Evolutionary conservation across 176 grass and related monocot species (phyloP), one percentile per base, ranked within the genome.

Genomic region (Chrysopogon serrulatus): DNA sequence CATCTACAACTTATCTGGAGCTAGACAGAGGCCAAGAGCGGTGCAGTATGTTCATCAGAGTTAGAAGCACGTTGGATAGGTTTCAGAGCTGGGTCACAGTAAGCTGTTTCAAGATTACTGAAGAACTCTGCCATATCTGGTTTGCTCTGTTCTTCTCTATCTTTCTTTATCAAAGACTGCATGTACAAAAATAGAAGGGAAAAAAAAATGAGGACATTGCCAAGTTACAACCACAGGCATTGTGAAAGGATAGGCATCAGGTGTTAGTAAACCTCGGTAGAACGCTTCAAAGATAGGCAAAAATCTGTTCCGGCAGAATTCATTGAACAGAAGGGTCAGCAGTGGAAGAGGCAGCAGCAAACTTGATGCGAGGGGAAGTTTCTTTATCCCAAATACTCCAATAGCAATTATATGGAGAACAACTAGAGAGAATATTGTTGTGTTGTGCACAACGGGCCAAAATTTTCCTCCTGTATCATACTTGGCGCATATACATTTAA

Each of bases 401-500:
- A 96, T 87, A 39, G 86, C 79, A 81, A 99, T 83, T 77, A 94
- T 71, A 83, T 99, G 97, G 88, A 96, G 87, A 65, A 99, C 74
- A 16, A 99, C 53, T 40, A 99, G 88, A 76, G 91, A 96, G 56
- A 96, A 99, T 90, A 96, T 96, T 57, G 88, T 94, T 33, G 90
- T 65, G 31, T 72, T 91, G 82, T 96, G 97, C 65, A 99, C 93
- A 21, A 91, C 64, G 0, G 93, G 91, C 97, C 97, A 99, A 88
- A 99, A 99, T 80, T 71, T 91, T 72, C 97, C 97, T 81, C 93
- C 91, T 67, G 97, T 94, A 28, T 99, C 97, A 83, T 99, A 99
- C 86, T 96, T 92, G 97, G 93, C 2, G 34, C 78, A 73, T 96
- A 96, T 24, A 99, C 88, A 68, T 96, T 94, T 63, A 92, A 74